phyloP scores from a whole-genome alignment of 1,139 yeast genomes.

The Wickerhamiella pararugosa region DNA sequence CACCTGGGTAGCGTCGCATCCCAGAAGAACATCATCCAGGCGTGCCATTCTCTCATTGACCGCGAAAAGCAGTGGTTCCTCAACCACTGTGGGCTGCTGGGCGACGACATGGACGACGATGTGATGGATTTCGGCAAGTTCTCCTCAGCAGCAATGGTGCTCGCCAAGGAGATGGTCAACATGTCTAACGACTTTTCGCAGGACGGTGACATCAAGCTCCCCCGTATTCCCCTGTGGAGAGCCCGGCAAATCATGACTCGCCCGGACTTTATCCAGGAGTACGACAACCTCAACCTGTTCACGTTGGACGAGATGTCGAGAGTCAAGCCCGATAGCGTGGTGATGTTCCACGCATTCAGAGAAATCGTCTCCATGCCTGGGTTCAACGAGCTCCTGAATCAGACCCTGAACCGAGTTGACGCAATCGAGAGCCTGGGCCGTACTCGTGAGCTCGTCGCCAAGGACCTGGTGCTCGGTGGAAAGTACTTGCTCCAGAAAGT shows the following conservation, averaged over 20 bases:
- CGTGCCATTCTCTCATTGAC: constrained; percentile 59
- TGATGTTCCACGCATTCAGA: constrained; percentile 82
- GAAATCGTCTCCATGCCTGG: constrained; percentile 63
- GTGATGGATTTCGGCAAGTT: constrained; percentile 80
- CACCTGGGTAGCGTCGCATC: constrained; percentile 53
- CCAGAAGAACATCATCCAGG: constrained; percentile 42
- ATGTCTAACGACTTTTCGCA: constrained; percentile 34
- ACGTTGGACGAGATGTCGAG: constrained; percentile 57
- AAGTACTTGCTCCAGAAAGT: constrained; percentile 15
- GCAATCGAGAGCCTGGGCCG: constrained; percentile 70
- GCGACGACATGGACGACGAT: constrained; percentile 73
- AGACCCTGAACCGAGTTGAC: constrained; percentile 55
- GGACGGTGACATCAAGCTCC: constrained; percentile 38
- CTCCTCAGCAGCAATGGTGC: constrained; percentile 58
- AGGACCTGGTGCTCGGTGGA: constrained; percentile 48
- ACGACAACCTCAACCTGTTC: constrained; percentile 63
- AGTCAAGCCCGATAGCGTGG: constrained; percentile 69
- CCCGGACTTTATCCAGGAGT: constrained; percentile 60
- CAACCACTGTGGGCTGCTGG: constrained; percentile 67
- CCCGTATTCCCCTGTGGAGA: constrained; percentile 69
- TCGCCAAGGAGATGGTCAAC: constrained; percentile 57
- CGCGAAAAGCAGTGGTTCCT: constrained; percentile 76
- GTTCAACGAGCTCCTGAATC: constrained; percentile 52
- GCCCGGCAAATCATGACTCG: constrained; percentile 78
- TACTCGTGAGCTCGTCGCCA: constrained; percentile 63